Evolutionary conservation across 331 rosid species (phyloP).

Genomic region (Quercus phellos): DNA sequence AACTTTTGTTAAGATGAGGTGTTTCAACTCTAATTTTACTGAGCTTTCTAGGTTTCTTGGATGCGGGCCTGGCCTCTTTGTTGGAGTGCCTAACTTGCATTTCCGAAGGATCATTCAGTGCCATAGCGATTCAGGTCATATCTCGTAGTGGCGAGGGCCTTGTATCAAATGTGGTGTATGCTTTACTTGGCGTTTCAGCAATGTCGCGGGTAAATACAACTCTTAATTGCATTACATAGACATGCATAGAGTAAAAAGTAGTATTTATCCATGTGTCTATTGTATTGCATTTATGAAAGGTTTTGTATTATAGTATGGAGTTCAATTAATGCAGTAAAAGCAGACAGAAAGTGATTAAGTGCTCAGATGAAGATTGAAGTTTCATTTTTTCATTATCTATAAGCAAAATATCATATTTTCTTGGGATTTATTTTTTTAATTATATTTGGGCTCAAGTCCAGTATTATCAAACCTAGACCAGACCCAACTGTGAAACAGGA

Average conservation of each 20-base stretch:
- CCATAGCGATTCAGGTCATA: constrained; percentile 62
- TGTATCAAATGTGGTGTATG: constrained; percentile 86
- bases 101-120: constrained; percentile 63
- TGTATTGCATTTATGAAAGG: neutral
- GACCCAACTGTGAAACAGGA: too few species aligned
- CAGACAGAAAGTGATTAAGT: neutral
- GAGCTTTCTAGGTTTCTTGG: constrained; percentile 73
- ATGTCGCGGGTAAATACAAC: constrained; percentile 79
- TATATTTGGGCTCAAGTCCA: neutral
- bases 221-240: neutral
- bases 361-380: neutral
- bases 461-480: neutral
- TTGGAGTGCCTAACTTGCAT: constrained; percentile 51
- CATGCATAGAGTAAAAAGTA: neutral
- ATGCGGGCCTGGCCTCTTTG: constrained; percentile 64
- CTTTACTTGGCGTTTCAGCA: constrained; percentile 96
- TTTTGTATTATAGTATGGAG: neutral
- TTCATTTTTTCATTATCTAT: neutral
- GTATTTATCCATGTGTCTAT: neutral
- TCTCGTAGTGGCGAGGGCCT: constrained; percentile 94
- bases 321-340: neutral
- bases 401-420: neutral
- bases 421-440: neutral
- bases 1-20: constrained; percentile 6
- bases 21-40: constrained; percentile 25